Evolutionary conservation across 441 rosid genomes (phyloP), one percentile per base, ranked within the genome.

Genomic region (Pelargonium myrrhifolium): DNA sequence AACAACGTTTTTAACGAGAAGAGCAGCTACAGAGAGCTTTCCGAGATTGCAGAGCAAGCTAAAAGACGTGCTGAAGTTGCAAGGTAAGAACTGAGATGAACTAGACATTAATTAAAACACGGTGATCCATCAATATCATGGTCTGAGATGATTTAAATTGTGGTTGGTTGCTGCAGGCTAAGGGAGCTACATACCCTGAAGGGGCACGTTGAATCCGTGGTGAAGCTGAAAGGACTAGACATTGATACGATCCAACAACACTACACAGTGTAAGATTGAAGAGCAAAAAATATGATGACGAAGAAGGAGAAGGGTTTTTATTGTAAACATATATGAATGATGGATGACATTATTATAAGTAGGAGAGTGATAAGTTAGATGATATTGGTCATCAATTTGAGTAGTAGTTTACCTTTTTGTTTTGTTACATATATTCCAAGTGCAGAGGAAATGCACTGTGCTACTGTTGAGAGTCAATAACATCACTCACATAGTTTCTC

Each of bases 1-100:
- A 68, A 64, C 67, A 78, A 42, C 68, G 26, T 88, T 22, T 88
- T 90, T 68, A 69, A 59, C 0, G 98, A 92, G 15, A 90, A 81
- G 80, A 83, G 56, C 39, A 75, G 93, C 67, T 89, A 88, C 78
- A 79, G 88, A 68, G 98, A 88, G 72, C 90, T 89, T 42, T 85
- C 96, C 1, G 93, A 89, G 82, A 87, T 89, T 1, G 96, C 96
- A 2, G 98, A 92, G 79, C 96, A 92, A 78, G 98, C 95, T 58
- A 92, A 83, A 78, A 79, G 96, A 2, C 79, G 98, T 24, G 98
- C 98, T 62, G 96, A 89, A 76, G 86, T 92, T 71, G 94, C 93
- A 51, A 89, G 92, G 97, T 91, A 78, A 78, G 12, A n/a, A n/a
- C n/a, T 4, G 22, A 60, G 63, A n/a, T 10, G 17, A 9, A 10